phyloP scores from a whole-genome alignment of 140 eudicot genomes.

The Cichorium intybus region DNA sequence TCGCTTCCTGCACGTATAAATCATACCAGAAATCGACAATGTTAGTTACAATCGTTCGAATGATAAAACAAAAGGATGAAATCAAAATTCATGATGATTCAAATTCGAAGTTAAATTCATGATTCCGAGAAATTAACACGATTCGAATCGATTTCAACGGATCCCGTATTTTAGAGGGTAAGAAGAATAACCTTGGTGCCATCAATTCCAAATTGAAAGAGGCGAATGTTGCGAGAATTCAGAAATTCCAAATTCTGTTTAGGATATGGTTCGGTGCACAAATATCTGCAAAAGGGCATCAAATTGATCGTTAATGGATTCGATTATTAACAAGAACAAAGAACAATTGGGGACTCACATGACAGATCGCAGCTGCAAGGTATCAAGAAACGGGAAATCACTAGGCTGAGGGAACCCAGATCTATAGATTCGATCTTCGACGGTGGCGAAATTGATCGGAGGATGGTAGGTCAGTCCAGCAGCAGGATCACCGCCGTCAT shows the following conservation, averaged over 20 bases:
- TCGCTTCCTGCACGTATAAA: slow-evolving; percentile 30
- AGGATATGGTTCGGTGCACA: slow-evolving; percentile 56
- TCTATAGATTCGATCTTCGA: slow-evolving; percentile 48
- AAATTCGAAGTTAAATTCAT: not conserved
- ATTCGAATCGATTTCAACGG: not conserved
- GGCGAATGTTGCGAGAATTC: slow-evolving; percentile 37
- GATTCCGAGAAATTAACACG: not conserved
- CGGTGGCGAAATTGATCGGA: slow-evolving; percentile 48
- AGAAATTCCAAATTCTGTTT: slow-evolving; percentile 39
- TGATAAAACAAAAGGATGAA: not conserved
- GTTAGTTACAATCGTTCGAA: not conserved
- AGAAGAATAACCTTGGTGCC: slow-evolving; percentile 46
- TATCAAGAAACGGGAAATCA: slow-evolving; percentile 39
- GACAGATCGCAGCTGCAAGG: slow-evolving; percentile 45
- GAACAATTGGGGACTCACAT: slow-evolving; percentile 27
- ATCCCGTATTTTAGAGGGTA: not conserved
- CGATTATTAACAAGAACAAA: not conserved
- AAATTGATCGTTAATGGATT: not conserved
- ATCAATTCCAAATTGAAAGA: slow-evolving; percentile 56
- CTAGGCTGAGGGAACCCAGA: slow-evolving; percentile 45
- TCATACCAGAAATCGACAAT: not conserved
- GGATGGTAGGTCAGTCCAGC: slow-evolving; percentile 14
- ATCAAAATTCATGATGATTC: not conserved
- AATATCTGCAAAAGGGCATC: slow-evolving; percentile 27
- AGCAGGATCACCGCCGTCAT: slow-evolving; percentile 3